These are phyloP conservation scores for Corymbia calophylla DNA, from an alignment of 441 rosid genomes.

Conservation along the genomic window DNA sequence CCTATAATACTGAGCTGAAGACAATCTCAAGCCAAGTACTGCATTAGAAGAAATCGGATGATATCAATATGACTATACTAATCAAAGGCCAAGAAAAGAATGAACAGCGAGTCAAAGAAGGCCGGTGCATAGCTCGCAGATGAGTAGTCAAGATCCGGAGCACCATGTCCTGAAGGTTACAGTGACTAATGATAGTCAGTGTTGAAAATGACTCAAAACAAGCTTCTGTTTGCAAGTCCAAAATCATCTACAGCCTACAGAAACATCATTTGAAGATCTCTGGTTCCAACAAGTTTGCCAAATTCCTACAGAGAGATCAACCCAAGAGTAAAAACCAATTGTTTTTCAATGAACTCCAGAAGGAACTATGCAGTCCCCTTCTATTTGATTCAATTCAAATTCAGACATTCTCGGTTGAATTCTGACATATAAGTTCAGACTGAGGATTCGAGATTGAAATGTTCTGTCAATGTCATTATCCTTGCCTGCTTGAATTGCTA, in stretches of 20 bases:
- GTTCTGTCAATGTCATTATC: background rate
- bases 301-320: background rate
- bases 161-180: background rate
- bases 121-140: background rate
- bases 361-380: background rate
- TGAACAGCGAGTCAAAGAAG: background rate
- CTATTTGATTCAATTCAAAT: background rate
- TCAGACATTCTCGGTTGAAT: background rate
- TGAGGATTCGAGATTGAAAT: background rate
- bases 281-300: background rate
- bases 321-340: background rate
- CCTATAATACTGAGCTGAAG: background rate
- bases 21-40: background rate
- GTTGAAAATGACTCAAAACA: background rate
- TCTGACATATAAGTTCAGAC: background rate
- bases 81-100: background rate
- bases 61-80: background rate
- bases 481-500: background rate
- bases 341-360: background rate
- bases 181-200: background rate
- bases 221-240: background rate
- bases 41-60: background rate
- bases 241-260: background rate
- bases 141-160: background rate
- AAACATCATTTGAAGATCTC: background rate